Base-by-base conservation (phyloP, 2,329 filamentous ascomycete species). In the Pestalotiopsis fici region DNA sequence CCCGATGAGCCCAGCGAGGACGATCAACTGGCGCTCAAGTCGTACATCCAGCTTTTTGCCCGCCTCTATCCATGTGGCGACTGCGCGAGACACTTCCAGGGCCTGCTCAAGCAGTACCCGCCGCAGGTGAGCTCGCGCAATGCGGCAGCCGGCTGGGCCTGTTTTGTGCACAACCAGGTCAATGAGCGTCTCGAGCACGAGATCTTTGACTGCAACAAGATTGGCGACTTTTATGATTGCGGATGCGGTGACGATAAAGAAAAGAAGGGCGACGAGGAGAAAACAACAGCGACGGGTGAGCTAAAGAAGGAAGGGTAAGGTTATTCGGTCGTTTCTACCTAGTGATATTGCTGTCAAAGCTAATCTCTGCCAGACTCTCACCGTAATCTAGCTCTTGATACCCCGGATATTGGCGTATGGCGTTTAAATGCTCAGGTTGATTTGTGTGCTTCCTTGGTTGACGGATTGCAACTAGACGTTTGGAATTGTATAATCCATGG, bases 181-280 rank as follows among this genome's bases (percentile, higher is more conserved):
- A 92, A 92, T 74, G 83, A 87, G 79, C 81, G 88, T 66, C 79
- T 92, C 37, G 80, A 86, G 73, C 91, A 92, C 78, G 80, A 83
- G 3, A 68, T 84, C 13, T 92, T 91, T 72, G 88, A 92, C 77
- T 92, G 90, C 73, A 87, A 83, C 67, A 87, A 89, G 35, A 90
- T 92, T 74, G 89, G 89, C 18, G 90, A 92, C 73, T 90, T 90
- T 75, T 92, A 92, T 78, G 90, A 92, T 75, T 92, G 90, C 74
- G 90, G 90, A 0, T 92, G 90, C 73, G 90, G 88, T 15, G 90
- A 91, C n/a, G 88, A 90, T 68, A 83, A 84, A 21, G 83, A 83
- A 73, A 81, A 84, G 70, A 82, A 79, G 73, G 67, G 74, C 75
- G 67, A 70, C 6, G 72, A 70, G 60, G 77, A 70, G 43, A 73